Base-by-base conservation (phyloP, 345 rosid species). In the Salix caprea region DNA sequence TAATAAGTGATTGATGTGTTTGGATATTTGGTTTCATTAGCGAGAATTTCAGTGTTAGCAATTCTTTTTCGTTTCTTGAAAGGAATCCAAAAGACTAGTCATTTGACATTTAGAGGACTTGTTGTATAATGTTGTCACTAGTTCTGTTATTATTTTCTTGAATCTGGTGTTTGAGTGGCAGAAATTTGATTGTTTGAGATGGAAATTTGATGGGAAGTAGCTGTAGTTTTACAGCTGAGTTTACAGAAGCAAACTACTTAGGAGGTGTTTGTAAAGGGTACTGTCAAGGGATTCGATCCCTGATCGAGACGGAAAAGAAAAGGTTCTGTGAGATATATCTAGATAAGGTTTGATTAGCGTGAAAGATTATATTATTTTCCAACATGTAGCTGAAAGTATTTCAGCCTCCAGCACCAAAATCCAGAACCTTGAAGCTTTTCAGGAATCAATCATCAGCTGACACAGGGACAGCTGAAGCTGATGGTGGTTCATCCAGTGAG, bases 251-350 rank as follows among this genome's bases (percentile, higher is more conserved):
- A 24, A 91, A 87, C 76, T 91, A 93, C 84, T 84, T 96, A 78
- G 94, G 97, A 77, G 97, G 99, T 18, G 97, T 93, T 93, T 72
- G 86, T 85, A 23, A 96, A 96, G 85, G 98, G 91, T 70, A n/a
- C n/a, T n/a, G 90, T 96, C 4, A 26, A 84, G 82, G 93, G 83
- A 6, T 96, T 92, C 71, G 81, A 88, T 81, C 69, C 96, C 46
- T 42, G 46, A 42, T 42, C 0, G 89, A 90, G 56, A 89, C 76
- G 18, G 94, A 93, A 32, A 93, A 96, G 70, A 90, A 80, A 80
- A 92, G 93, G 80, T 96, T 96, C 87, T 92, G 93, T 77, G 94
- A 96, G 81, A 96, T 96, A 73, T 96, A 91, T 86, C 87, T 96
- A 0, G 88, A 91, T 46, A 93, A 96, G 98, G 98, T 40, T 40